Evolutionary conservation across 768 basidiomycete species (phyloP), one percentile per base, ranked within the genome.

Genomic region (Aureoboletus auriporus): DNA sequence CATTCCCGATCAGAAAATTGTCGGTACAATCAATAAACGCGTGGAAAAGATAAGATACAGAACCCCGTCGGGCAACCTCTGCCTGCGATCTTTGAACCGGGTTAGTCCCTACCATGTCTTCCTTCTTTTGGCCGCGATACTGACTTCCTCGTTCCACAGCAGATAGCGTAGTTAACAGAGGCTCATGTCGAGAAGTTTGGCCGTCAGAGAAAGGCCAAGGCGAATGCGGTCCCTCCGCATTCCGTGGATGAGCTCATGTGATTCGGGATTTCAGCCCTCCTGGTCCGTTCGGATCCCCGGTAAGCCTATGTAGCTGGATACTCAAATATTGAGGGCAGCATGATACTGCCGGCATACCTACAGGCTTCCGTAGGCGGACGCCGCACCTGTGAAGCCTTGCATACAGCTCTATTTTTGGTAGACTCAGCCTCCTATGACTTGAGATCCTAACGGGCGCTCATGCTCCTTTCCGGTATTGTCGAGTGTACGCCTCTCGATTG

Each of bases 11-110:
- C 12, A 57, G 56, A 57, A 42, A 47, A 53, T 57, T 4, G 20
- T 39, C 3, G 28, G 37, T 2, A n/a, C 43, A 16, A 58, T 57
- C 39, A 53, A 53, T 39, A 42, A 47, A 26, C 56, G 56, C 0
- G 39, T 57, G 46, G 45, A 53, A 30, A 58, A 0, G 27, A 57
- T 57, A 58, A 0, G 27, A 57, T 57, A 47, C 47, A 58, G 10
- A 37, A 23, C 16, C 50, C 48, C 1, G 45, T 57, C 20, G 56
- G 56, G 7, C 42, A 39, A 2, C 46, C 31, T 14, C 23, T 57
- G n/a, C 56, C 51, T 39, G 51, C 39, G 29, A 50, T 58, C 27
- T 49, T 2, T 13, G 55, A 36, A 37, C 55, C 54, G 10, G 43
- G 54, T 47, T 8, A 11, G 46, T 47, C 16, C 14, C 27, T 2